phyloP scores from a whole-genome alignment of 345 rosid species.

The Ceriops zippeliana region DNA sequence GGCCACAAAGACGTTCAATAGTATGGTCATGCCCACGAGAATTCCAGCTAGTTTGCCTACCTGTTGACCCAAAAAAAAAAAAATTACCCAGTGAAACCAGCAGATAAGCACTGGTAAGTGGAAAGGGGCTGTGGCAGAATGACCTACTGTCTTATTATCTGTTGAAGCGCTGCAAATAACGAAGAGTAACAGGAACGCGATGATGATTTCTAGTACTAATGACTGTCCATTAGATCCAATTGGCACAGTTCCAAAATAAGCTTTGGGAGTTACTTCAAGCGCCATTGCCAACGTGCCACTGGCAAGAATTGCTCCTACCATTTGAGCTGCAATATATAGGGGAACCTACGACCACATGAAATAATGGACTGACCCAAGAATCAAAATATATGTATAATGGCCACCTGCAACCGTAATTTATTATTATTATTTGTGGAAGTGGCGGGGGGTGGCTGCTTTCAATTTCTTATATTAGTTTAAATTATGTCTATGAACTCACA shows the following conservation, averaged over 20 bases:
- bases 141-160: slow-evolving; percentile 44
- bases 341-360: slow-evolving; percentile 37
- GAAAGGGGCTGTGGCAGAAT: not conserved
- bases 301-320: slow-evolving; percentile 55
- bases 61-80: slow-evolving; percentile 17
- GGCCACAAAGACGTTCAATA: slow-evolving; percentile 51
- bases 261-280: slow-evolving; percentile 40
- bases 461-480: no score
- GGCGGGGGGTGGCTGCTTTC: no score
- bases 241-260: slow-evolving; percentile 59
- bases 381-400: not conserved
- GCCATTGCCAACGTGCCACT: slow-evolving; percentile 44
- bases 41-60: slow-evolving; percentile 45
- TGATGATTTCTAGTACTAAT: slow-evolving; percentile 49
- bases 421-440: no score
- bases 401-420: no score
- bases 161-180: slow-evolving; percentile 54
- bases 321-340: slow-evolving; percentile 45
- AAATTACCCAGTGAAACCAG: not conserved
- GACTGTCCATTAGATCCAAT: slow-evolving; percentile 50
- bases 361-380: not conserved
- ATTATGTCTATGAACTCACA: not conserved
- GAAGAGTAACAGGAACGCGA: slow-evolving; percentile 64
- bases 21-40: slow-evolving; percentile 62
- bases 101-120: not conserved